Conservation (phyloP, 495 filamentous ascomycete species). For the Neurospora sp. region DNA sequence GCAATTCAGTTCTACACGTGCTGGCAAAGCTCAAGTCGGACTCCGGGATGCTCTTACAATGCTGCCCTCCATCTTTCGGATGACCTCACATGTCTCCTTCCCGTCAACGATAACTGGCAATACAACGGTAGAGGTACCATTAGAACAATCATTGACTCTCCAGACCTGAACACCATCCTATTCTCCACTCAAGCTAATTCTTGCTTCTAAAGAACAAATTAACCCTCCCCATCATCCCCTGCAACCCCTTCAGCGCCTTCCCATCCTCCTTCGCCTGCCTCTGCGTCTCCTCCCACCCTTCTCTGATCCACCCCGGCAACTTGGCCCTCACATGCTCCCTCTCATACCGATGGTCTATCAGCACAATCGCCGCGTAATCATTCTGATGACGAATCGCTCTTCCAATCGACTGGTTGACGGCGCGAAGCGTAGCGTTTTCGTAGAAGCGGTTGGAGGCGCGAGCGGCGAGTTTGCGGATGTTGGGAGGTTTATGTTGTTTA, state of each 20-base stretch:
- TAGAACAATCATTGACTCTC: too few species aligned
- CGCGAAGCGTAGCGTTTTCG: slow-evolving; percentile 91
- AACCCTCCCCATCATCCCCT: slow-evolving; percentile 44
- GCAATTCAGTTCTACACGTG: too few species aligned
- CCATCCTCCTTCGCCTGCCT: slow-evolving; percentile 25
- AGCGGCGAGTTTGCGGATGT: background rate
- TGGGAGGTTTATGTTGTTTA: background rate
- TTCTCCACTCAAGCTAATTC: too few species aligned
- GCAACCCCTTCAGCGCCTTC: slow-evolving; percentile 35
- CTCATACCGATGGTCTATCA: slow-evolving; percentile 72
- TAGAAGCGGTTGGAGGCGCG: slow-evolving; percentile 48
- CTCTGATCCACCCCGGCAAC: slow-evolving; percentile 79
- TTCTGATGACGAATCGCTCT: slow-evolving; percentile 78
- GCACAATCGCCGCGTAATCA: slow-evolving; percentile 83
- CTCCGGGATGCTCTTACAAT: too few species aligned
- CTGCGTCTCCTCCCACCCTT: slow-evolving; percentile 22
- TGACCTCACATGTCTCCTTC: too few species aligned
- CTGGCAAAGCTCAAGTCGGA: too few species aligned
- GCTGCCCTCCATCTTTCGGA: too few species aligned
- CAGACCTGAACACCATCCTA: too few species aligned
- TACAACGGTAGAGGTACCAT: too few species aligned
- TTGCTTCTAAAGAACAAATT: slow-evolving; percentile 47
- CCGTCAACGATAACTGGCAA: too few species aligned
- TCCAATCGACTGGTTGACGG: slow-evolving; percentile 94
- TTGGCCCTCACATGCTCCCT: slow-evolving; percentile 60